These are phyloP conservation scores for Pseudocercospora eumusae DNA, from an alignment of 2,329 filamentous ascomycete species.

Conservation along the genomic window DNA sequence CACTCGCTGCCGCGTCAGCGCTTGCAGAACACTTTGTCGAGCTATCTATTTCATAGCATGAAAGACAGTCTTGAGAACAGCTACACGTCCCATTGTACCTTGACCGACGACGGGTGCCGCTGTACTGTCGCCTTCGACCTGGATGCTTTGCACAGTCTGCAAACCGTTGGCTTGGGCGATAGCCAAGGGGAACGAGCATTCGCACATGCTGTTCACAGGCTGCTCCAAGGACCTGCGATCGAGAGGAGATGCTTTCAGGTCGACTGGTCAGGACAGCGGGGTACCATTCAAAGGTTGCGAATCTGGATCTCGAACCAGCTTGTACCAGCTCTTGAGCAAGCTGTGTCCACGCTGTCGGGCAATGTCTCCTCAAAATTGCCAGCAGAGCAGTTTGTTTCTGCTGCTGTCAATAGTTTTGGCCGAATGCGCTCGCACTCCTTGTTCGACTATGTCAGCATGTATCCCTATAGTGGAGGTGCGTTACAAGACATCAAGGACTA, in stretches of 20 bases:
- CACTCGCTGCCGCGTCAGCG: constrained; percentile 35
- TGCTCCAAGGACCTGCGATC: constrained; percentile 64
- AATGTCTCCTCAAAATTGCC: constrained; percentile 26
- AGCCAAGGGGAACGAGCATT: constrained; percentile 70
- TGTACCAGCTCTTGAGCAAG: constrained; percentile 63
- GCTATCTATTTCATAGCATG: constrained; percentile 33
- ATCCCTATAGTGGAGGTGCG: constrained; percentile 70
- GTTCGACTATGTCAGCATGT: constrained; percentile 76
- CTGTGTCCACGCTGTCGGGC: constrained; percentile 33
- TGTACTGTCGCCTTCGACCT: constrained; percentile 31
- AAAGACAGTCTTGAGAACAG: constrained; percentile 22
- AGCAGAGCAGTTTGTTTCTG: constrained; percentile 66
- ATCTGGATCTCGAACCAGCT: constrained; percentile 71
- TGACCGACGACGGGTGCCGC: constrained; percentile 44
- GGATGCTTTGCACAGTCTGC: constrained; percentile 44
- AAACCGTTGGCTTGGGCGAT: constrained; percentile 67
- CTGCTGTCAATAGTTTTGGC: constrained; percentile 68
- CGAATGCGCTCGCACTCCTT: constrained; percentile 69
- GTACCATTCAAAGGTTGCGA: constrained; percentile 61
- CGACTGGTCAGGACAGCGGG: constrained; percentile 58
- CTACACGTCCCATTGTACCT: constrained; percentile 39
- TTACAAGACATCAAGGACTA: constrained; percentile 69
- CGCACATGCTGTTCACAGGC: constrained; percentile 67
- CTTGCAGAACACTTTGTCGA: constrained; percentile 32
- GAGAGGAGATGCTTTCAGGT: constrained; percentile 61